Evolutionary conservation across 2,329 filamentous ascomycete genomes (phyloP), one percentile per base, ranked within the genome.

Genomic region (Monascus ruber): DNA sequence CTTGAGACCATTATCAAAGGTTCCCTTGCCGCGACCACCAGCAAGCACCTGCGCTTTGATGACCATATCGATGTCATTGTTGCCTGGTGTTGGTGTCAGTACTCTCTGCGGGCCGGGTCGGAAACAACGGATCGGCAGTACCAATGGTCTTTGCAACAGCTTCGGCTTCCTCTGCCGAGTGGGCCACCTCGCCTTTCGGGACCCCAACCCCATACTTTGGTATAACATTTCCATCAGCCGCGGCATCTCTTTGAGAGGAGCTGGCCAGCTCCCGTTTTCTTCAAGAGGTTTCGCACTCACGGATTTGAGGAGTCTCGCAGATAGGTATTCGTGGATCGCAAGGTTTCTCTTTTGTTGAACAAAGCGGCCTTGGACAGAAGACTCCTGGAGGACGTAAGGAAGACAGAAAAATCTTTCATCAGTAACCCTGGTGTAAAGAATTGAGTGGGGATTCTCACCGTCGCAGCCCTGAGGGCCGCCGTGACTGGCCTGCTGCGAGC

Each of bases 21-120:
- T 82, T 54, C 91, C 91, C 76, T 98, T 98, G 70, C 91, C 91
- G 73, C 91, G 84, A 50, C 91, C 91, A 70, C 91, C 91, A 47
- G 91, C 91, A 47, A 98, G 83, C 45, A 98, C 91, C 74, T 98
- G 91, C 47, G 91, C 91, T 79, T 98, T 98, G 77, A 98, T 96
- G 55, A 98, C 91, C 79, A 95, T 89, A 66, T 98, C 91, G 62
- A 95, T 89, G 66, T 98, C 91, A 63, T 94, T 89, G 56, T 76
- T 76, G 52, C 76, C 83, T 73, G 54, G 42, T 43, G 24, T 6
- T 40, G 36, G 25, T 38, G 40, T 53, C 47, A 54, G 52, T 42
- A 36, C 32, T 39, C 37, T 38, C 35, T 43, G 17, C 39, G 40
- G 38, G 26, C 31, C 39, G 28, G 26, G 37, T 35, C 11, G 33